Evolutionary conservation across 2,329 filamentous ascomycete genomes (phyloP).

Genomic region (Pseudocercospora crystallina): DNA sequence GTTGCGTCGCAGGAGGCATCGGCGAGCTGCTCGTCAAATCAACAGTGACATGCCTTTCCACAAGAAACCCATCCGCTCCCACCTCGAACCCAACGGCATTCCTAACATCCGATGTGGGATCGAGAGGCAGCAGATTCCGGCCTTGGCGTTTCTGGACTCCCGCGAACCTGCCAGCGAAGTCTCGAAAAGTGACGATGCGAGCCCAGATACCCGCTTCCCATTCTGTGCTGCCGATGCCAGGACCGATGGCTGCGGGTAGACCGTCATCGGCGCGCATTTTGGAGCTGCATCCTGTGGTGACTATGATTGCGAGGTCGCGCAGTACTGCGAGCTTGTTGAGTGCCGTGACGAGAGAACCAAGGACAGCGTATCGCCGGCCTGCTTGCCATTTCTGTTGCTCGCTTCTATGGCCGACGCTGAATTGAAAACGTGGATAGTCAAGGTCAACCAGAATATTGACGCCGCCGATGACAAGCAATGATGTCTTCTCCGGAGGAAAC

Average conservation of each 20-base stretch:
- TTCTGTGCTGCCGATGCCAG: constrained; percentile 70
- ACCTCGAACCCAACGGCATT: constrained; percentile 52
- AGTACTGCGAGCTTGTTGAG: constrained; percentile 72
- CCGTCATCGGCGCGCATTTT: constrained; percentile 61
- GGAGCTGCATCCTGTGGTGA: constrained; percentile 80
- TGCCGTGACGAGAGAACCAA: constrained; percentile 61
- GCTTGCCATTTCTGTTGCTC: constrained; percentile 51
- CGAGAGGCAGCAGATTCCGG: constrained; percentile 32
- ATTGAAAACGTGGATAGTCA: constrained; percentile 63
- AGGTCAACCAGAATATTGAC: constrained; percentile 74
- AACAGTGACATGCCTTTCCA: constrained; percentile 26
- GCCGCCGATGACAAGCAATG: constrained; percentile 74
- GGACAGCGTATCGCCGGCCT: constrained; percentile 58
- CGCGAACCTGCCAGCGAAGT: constrained; percentile 55
- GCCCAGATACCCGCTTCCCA: constrained; percentile 80
- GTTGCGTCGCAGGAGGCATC: background rate
- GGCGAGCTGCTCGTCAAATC: constrained; percentile 19
- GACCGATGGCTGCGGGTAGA: constrained; percentile 66
- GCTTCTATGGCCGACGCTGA: constrained; percentile 38
- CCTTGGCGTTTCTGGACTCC: constrained; percentile 48
- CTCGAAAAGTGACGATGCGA: constrained; percentile 74
- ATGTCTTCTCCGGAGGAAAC: constrained; percentile 63
- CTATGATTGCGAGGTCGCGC: constrained; percentile 69
- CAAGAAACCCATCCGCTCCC: constrained; percentile 44
- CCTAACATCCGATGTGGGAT: constrained; percentile 42